Evolutionary conservation across 2,329 filamentous ascomycete genomes (phyloP).

Genomic region (Botryotinia calthae): DNA sequence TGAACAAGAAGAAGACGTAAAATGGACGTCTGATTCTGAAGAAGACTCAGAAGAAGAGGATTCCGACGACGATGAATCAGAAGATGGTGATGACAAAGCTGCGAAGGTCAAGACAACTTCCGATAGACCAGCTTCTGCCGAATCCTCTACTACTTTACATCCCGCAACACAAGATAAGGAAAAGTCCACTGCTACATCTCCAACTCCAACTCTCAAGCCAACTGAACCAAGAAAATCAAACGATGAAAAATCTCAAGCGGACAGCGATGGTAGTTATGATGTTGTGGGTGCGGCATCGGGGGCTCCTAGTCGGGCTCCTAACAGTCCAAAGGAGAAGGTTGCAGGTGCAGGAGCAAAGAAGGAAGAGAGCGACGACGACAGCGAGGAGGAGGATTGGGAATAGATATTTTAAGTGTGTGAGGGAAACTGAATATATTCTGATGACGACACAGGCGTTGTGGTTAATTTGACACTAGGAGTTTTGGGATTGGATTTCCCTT

Average conservation of each 20-base stretch:
- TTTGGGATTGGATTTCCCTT: conserved; percentile 1
- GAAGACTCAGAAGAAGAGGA: conserved; percentile 52
- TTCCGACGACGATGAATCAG: neutral
- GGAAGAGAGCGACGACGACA: conserved; percentile 57
- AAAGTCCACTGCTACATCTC: conserved; percentile 21
- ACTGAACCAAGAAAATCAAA: conserved; percentile 70
- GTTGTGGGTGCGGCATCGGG: conserved; percentile 78
- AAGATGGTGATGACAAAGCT: neutral
- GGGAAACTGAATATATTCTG: neutral
- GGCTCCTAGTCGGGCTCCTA: conserved; percentile 72
- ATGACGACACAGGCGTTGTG: conserved; percentile 25
- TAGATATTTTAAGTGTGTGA: conserved; percentile 40
- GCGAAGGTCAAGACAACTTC: conserved; percentile 28
- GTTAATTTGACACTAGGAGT: neutral
- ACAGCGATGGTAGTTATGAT: conserved; percentile 95
- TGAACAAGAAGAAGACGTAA: conserved; percentile 63
- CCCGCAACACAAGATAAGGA: conserved; percentile 44
- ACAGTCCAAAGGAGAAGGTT: conserved; percentile 57
- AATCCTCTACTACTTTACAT: conserved; percentile 61
- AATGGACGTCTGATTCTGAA: conserved; percentile 64
- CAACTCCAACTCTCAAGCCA: conserved; percentile 52
- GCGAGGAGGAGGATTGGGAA: conserved; percentile 77
- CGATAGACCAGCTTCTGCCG: conserved; percentile 47
- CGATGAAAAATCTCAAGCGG: conserved; percentile 85
- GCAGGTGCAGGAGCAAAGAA: conserved; percentile 57